Evolutionary conservation across 176 grass and related monocot species (phyloP), one percentile per base, ranked within the genome.

Genomic region (Pontederia paniculata): DNA sequence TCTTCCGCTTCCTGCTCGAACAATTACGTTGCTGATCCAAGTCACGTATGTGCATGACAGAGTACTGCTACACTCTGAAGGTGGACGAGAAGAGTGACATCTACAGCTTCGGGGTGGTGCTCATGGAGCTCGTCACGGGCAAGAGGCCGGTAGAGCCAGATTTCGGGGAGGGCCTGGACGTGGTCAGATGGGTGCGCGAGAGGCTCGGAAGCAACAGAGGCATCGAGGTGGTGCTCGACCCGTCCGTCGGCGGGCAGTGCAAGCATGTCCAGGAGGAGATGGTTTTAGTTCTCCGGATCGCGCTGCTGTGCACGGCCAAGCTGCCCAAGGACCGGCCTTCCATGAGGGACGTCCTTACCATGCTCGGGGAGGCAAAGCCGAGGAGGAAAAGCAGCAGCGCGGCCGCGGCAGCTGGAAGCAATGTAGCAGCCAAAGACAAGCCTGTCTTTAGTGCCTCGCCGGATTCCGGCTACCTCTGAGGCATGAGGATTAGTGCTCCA

Each of bases 81-180:
- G 91, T 97, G 71, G 91, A 97, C 13, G 77, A 90, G 80, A 97
- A 90, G 91, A 90, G 86, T 63, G 91, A 97, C 74, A 90, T 87
- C 65, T 97, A 97, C 80, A 97, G 91, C 74, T 97, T 78, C 57
- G 86, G 91, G 0, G 86, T 97, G 70, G 91, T 97, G 17, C 69
- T 97, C 13, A 90, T 97, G 91, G 91, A 97, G 75, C 83, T 97
- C 5, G 59, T 87, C 57, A 97, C 86, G 8, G 86, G 91, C 0
- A 51, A 74, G 37, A 56, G 80, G 8, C 79, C 91, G 1, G 84
- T 97, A 43, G 83, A 97, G 68, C 14, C 76, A 12, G 86, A 83
- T 73, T 90, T 87, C 48, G 91, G 91, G 1, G 91, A 97, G 20
- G 71, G 83, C 7, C 79, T 87, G 48, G 86, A 97, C 71, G 58